Conservation (phyloP, 768 basidiomycete species). For the Trametes coccinea region DNA sequence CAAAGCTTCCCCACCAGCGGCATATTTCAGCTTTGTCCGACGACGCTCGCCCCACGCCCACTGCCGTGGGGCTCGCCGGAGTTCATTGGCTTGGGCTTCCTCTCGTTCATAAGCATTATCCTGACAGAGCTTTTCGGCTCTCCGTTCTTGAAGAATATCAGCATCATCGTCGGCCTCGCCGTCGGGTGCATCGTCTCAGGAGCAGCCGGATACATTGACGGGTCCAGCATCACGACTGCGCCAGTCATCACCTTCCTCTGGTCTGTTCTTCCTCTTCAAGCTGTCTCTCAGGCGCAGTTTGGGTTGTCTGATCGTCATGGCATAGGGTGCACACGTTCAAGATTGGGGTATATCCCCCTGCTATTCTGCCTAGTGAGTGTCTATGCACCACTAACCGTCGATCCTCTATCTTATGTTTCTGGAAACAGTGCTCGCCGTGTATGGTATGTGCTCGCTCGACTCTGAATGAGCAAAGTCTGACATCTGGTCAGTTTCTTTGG, state of each 20-base stretch:
- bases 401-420: too few relatives aligned
- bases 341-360: slow-evolving; percentile 71
- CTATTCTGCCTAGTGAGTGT: slow-evolving; percentile 47
- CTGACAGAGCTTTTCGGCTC: slow-evolving; percentile 81
- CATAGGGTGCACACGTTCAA: slow-evolving; percentile 74
- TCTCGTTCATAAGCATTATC: slow-evolving; percentile 75
- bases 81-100: slow-evolving; percentile 85
- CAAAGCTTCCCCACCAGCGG: slow-evolving; percentile 57
- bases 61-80: slow-evolving; percentile 81
- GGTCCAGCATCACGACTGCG: slow-evolving; percentile 59
- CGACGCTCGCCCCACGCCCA: slow-evolving; percentile 66
- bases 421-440: slow-evolving; percentile 50
- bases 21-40: slow-evolving; percentile 72
- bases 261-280: slow-evolving; percentile 32
- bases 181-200: slow-evolving; percentile 84
- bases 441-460: slow-evolving; percentile 38
- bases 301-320: neutral
- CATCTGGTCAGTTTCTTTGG: slow-evolving; percentile 52
- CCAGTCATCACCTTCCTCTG: slow-evolving; percentile 84
- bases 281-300: too few relatives aligned
- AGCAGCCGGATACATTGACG: slow-evolving; percentile 75
- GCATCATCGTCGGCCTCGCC: slow-evolving; percentile 73
- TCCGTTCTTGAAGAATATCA: slow-evolving; percentile 81
- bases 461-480: too few relatives aligned
- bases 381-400: too few relatives aligned